phyloP scores from a whole-genome alignment of 176 grass and related monocot genomes.

The Triticum dicoccoides region DNA sequence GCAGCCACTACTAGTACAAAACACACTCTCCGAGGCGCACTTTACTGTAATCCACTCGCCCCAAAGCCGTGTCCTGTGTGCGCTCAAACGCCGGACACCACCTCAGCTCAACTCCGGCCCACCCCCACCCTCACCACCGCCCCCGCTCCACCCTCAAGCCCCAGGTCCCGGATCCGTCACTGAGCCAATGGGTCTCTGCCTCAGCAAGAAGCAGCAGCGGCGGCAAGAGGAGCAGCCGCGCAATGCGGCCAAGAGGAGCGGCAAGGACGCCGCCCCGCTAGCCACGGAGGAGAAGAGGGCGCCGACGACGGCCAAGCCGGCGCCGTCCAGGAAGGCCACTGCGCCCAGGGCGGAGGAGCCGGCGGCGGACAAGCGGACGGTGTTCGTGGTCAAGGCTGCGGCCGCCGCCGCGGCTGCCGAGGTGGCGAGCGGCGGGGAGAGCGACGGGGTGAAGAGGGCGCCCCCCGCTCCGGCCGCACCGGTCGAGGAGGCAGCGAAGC shows the following conservation, averaged over 20 bases:
- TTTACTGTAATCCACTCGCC: neutral
- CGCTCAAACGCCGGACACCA: neutral
- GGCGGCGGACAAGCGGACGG: conserved; percentile 57
- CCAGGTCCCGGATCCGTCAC: neutral
- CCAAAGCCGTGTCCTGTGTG: neutral
- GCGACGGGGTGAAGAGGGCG: neutral
- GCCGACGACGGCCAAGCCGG: neutral
- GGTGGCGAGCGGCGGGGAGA: neutral
- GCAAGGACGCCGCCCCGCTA: neutral
- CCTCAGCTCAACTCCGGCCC: neutral
- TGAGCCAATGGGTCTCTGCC: conserved; percentile 72
- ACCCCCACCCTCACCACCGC: neutral
- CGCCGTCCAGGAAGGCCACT: conserved; percentile 10
- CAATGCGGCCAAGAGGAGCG: conserved; percentile 5
- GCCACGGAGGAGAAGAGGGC: conserved; percentile 18
- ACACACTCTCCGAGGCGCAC: neutral
- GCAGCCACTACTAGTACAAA: neutral
- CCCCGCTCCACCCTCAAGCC: neutral
- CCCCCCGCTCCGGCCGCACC: neutral
- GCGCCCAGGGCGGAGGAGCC: conserved; percentile 33
- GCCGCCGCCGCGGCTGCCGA: conserved; percentile 35
- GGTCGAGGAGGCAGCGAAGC: conserved; percentile 34
- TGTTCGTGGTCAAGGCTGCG: conserved; percentile 62
- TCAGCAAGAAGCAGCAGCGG: conserved; percentile 73
- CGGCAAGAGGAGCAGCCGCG: conserved; percentile 6